Base-by-base conservation (phyloP, 108 stramenopile species). In the Discostella pseudostelligera region DNA sequence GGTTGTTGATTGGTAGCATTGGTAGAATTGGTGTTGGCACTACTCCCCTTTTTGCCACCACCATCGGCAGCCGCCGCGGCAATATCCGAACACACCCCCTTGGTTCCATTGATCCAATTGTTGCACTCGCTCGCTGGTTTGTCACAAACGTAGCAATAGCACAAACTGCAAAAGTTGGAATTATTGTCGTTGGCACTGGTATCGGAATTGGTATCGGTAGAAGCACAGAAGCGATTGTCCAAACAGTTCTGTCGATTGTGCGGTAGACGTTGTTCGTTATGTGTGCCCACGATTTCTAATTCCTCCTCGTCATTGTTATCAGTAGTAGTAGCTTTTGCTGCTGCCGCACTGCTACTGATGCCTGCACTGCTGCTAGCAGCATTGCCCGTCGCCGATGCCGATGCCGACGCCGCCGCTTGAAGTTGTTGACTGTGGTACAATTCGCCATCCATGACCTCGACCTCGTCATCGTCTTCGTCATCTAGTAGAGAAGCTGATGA, bases 61-160 rank as follows among this genome's bases (percentile, higher is more conserved):
- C 8, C 36, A 13, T 39, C 12, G 4, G 26, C 1, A 2, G 55
- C 26, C 0, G 40, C n/a, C 14, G 36, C 12, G 13, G 14, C 32
- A 35, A 3, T 46, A 36, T 25, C 51, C 24, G 3, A 19, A 26
- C 36, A 20, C 7, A 28, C 42, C 17, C n/a, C 28, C 37, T 42
- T 55, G 24, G 42, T 24, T 62, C 69, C 69, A 28, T 12, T 25
- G 25, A 54, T 36, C 71, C 71, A 72, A 59, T 49, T 20, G 22
- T 19, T 24, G 40, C 71, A 72, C 43, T 67, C 65, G 12, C 29
- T 26, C 8, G 71, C 71, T 1, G 65, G 65, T 21, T 45, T 39
- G 28, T 72, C 71, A 32, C 71, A 72, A 16, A 72, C 66, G 57
- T 68, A 68, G 59, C 71, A 72, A 25, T 72, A 72, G 46, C 71